phyloP scores from a whole-genome alignment of 257 asterid species.

The Capsicum rhomboideum region DNA sequence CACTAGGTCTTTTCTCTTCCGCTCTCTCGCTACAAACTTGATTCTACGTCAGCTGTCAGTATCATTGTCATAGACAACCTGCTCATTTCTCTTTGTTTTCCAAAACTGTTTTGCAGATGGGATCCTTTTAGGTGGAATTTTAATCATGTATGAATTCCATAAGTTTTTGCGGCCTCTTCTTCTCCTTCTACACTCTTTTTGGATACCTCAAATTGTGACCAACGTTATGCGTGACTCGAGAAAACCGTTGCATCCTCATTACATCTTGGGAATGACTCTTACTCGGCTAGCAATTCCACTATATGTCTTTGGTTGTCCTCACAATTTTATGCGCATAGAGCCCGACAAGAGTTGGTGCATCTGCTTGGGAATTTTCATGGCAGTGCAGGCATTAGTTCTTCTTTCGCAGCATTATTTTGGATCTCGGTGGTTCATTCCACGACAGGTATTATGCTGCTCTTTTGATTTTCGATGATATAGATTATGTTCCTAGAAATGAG shows the following conservation, averaged over 20 bases:
- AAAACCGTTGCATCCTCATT: constrained; percentile 93
- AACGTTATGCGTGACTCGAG: constrained; percentile 82
- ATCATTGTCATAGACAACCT: not conserved
- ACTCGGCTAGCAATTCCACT: constrained; percentile 87
- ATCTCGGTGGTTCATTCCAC: constrained; percentile 91
- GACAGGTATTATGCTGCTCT: constrained; percentile 48
- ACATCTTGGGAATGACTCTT: constrained; percentile 73
- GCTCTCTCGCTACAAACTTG: not conserved
- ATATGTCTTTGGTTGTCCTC: constrained; percentile 85
- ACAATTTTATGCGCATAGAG: constrained; percentile 91
- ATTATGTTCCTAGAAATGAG: not conserved
- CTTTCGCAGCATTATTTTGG: constrained; percentile 91
- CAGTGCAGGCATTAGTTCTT: constrained; percentile 66
- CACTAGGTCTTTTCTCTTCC: not conserved
- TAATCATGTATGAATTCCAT: constrained; percentile 87
- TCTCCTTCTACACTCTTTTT: constrained; percentile 81
- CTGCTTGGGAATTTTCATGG: constrained; percentile 60
- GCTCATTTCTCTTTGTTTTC: not conserved
- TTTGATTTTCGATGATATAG: not conserved
- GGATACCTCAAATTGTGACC: constrained; percentile 87
- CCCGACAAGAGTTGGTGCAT: constrained; percentile 70
- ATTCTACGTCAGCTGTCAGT: not conserved
- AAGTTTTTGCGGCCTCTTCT: constrained; percentile 61
- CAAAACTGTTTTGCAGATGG: constrained; percentile 62
- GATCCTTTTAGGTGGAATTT: constrained; percentile 80